Percentiles rank a stretch among this genome's conserved stretches.
These are phyloP conservation scores for Blakeslea trispora DNA, from an alignment of 371 early-diverging fungal genomes.

Conservation along the genomic window DNA sequence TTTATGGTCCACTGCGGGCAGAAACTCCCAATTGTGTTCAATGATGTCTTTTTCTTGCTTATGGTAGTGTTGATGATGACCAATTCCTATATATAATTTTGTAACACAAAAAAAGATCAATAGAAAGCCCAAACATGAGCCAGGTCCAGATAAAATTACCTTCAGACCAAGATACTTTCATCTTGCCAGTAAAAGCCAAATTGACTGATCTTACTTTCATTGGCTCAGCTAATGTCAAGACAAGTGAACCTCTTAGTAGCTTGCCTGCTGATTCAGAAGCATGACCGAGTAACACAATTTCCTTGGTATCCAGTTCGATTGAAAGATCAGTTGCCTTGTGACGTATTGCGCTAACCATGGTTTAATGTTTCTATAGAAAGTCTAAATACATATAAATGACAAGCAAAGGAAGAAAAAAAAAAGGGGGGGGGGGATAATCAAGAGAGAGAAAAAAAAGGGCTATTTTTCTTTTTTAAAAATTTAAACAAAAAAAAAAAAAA, in stretches of 20 bases:
- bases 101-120: background rate
- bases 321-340: constrained; percentile 32
- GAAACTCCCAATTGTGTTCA: constrained; percentile 37
- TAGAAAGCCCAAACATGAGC: too few species aligned
- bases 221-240: constrained; percentile 31
- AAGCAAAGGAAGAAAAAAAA: background rate
- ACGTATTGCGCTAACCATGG: constrained; percentile 21
- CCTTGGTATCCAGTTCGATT: constrained; percentile 32
- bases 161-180: constrained; percentile 53
- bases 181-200: constrained; percentile 40
- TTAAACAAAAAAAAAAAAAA: background rate
- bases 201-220: constrained; percentile 41
- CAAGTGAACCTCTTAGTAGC: constrained; percentile 37
- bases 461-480: background rate
- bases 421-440: constrained; percentile 5
- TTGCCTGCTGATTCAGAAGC: constrained; percentile 45
- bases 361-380: background rate
- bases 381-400: background rate
- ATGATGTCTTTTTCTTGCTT: constrained; percentile 39
- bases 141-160: constrained; percentile 24
- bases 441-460: constrained; percentile 3
- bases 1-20: constrained; percentile 25
- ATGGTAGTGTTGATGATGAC: constrained; percentile 45
- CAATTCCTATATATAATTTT: constrained; percentile 10
- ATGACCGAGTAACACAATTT: constrained; percentile 37